Evolutionary conservation across 2,329 filamentous ascomycete genomes (phyloP), one percentile per base, ranked within the genome.

Genomic region (Aureobasidium sp.): DNA sequence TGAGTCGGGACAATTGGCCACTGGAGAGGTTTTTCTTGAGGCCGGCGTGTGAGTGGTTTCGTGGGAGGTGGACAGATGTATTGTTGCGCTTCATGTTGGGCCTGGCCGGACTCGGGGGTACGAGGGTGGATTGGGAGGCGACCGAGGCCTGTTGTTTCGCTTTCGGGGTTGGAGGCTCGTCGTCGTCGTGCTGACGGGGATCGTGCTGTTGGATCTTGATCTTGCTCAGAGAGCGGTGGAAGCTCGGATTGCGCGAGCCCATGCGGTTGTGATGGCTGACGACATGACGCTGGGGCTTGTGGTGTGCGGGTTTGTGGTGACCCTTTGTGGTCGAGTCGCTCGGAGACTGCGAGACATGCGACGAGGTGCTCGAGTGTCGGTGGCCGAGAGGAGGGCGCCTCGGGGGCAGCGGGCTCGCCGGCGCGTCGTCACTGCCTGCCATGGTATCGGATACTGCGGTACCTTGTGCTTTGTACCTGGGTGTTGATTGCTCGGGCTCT

Each of bases 181-280:
- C 72, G 49, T 72, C 71, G 58, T 66, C 68, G 22, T 66, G 62
- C 20, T 47, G 57, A 22, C 39, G 47, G 7, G 37, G 36, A 17
- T 62, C 60, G 22, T 60, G 29, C 12, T 70, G 72, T 29, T 69
- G 67, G 51, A 69, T 66, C 63, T 74, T 75, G 68, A 65, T 70
- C 62, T 76, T 76, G 70, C 72, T 74, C 58, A 77, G 72, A 64
- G 76, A 75, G 69, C 76, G 77, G 65, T 75, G 74, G 60, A 71
- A 68, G 34, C 75, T 77, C 14, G 69, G 64, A 62, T 76, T 77
- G 62, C 75, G 67, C 65, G 71, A 72, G 64, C 65, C 68, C 63
- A 76, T 68, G 68, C 75, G 74, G 62, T 66, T 64, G 53, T 71
- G 69, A 47, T 65, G 64, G 36, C 64, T 74, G 45, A 76, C 75